A percentile compares a stretch with the other conserved stretches of the same genome.
Conservation (phyloP, 805 yeast species). For the Kurtzmaniella cleridarum region DNA sequence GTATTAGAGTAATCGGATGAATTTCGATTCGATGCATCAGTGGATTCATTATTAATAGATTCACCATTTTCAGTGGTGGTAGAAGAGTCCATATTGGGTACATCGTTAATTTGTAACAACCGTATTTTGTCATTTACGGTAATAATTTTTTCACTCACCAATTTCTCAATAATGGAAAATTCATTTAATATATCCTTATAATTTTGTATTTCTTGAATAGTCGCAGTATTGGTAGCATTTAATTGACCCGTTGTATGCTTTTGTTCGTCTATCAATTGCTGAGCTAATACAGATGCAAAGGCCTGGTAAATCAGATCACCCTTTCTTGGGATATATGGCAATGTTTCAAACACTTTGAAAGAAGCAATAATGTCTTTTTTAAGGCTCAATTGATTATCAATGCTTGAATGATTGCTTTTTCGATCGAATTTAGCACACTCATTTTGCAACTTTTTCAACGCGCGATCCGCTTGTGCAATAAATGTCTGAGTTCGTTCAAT, state of each 20-base stretch:
- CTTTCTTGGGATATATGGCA: conserved; percentile 22
- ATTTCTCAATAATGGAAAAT: not conserved
- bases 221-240: too few species aligned
- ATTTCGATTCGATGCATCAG: too few species aligned
- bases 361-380: conserved; percentile 15
- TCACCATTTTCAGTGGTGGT: too few species aligned
- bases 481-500: conserved; percentile 13
- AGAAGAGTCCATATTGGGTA: too few species aligned
- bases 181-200: not conserved
- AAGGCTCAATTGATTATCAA: not conserved
- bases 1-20: too few species aligned
- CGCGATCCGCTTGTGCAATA: conserved; percentile 18
- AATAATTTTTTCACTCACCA: not conserved
- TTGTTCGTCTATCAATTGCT: conserved; percentile 6
- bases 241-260: conserved; percentile 2
- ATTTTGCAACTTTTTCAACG: conserved; percentile 9
- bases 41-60: too few species aligned
- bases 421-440: not conserved
- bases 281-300: conserved; percentile 13
- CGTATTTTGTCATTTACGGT: conserved; percentile 1
- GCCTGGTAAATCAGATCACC: conserved; percentile 24
- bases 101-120: too few species aligned
- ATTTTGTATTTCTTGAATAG: not conserved
- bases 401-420: not conserved
- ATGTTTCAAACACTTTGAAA: conserved; percentile 11